Percentiles rank a stretch among this genome's conserved stretches.
These are phyloP conservation scores for Cephaloascus albidus DNA, from an alignment of 805 yeast species.

Conservation along the genomic window DNA sequence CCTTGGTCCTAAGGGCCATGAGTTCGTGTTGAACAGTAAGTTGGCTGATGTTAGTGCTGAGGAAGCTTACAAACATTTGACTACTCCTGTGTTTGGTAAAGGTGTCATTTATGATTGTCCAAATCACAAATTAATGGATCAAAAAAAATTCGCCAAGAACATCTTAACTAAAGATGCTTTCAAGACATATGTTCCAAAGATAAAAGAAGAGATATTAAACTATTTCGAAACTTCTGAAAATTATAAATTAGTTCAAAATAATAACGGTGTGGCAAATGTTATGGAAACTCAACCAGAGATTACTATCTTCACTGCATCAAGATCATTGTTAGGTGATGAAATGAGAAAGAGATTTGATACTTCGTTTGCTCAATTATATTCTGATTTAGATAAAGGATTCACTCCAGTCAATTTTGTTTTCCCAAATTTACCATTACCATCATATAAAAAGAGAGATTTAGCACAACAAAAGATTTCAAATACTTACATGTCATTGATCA, in stretches of 20 bases:
- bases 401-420: constrained; percentile 93
- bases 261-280: constrained; percentile 50
- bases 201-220: constrained; percentile 63
- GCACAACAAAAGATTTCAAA: constrained; percentile 78
- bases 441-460: constrained; percentile 72
- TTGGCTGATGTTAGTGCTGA: constrained; percentile 89
- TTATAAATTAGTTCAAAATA: constrained; percentile 25
- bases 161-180: constrained; percentile 84
- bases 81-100: constrained; percentile 98
- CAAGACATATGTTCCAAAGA: constrained; percentile 78
- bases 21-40: constrained; percentile 87
- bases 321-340: constrained; percentile 86
- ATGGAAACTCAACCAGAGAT: constrained; percentile 87
- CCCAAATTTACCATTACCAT: constrained; percentile 86
- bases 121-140: constrained; percentile 91
- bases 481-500: constrained; percentile 75
- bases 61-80: constrained; percentile 89
- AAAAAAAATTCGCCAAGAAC: constrained; percentile 89
- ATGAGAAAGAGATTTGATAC: constrained; percentile 76
- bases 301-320: constrained; percentile 92
- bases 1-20: constrained; percentile 96
- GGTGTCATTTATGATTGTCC: constrained; percentile 98
- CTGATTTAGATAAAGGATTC: constrained; percentile 94
- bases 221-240: constrained; percentile 49
- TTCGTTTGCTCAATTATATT: constrained; percentile 74